Evolutionary conservation across 2,329 filamentous ascomycete genomes (phyloP).

Genomic region (Curvularia eragrostidis): DNA sequence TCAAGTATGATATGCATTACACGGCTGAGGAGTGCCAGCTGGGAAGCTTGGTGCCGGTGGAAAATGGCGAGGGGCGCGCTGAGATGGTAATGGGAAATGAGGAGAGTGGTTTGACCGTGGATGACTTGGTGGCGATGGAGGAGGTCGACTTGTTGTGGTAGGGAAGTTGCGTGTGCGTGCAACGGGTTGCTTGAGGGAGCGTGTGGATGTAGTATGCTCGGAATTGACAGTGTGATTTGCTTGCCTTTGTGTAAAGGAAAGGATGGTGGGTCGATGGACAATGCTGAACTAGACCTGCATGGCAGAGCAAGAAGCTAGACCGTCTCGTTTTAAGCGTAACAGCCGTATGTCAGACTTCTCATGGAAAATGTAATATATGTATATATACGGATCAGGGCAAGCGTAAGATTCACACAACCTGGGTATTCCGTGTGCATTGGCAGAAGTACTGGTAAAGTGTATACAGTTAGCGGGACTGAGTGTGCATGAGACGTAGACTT

Average conservation of each 20-base stretch:
- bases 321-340: neutral
- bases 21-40: constrained; percentile 27
- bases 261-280: neutral
- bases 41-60: constrained; percentile 30
- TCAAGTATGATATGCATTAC: constrained; percentile 34
- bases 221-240: neutral
- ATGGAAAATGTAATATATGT: neutral
- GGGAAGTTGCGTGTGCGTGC: neutral
- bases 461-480: constrained; percentile 23
- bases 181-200: neutral
- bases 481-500: constrained; percentile 23
- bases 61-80: neutral
- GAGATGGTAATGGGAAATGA: neutral
- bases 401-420: constrained; percentile 13
- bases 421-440: constrained; percentile 23
- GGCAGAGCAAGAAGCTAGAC: neutral
- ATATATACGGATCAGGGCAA: neutral
- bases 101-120: neutral
- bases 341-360: neutral
- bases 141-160: constrained; percentile 5
- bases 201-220: neutral
- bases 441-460: constrained; percentile 19
- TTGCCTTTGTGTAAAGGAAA: neutral
- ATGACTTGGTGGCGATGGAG: neutral
- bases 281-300: no score